Conservation (phyloP, 1,139 yeast species). For the Saccharomycopsis phalli region DNA sequence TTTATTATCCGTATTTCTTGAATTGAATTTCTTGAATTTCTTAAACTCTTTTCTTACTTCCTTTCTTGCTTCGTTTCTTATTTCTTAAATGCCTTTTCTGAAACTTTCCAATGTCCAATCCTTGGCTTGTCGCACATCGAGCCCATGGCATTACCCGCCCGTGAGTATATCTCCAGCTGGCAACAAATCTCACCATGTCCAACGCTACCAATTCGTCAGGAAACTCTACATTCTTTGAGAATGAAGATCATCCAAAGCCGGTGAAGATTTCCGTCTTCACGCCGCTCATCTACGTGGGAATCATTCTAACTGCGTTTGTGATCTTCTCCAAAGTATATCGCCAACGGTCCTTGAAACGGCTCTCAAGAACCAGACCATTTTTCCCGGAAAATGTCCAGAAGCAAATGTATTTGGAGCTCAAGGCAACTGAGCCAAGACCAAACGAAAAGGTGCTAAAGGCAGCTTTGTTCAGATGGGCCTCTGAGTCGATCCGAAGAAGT, state of each 20-base stretch:
- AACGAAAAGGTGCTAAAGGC: slow-evolving; percentile 81
- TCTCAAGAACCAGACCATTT: slow-evolving; percentile 57
- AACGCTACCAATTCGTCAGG: slow-evolving; percentile 1
- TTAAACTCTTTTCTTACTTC: too few relatives aligned
- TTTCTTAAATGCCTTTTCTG: too few relatives aligned
- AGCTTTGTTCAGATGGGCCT: slow-evolving; percentile 71
- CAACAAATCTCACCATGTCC: slow-evolving; percentile 3
- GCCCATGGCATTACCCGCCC: too few relatives aligned
- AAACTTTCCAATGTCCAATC: too few relatives aligned
- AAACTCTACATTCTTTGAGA: slow-evolving; percentile 6
- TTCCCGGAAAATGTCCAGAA: slow-evolving; percentile 62
- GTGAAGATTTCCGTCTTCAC: slow-evolving; percentile 67
- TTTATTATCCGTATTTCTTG: too few relatives aligned
- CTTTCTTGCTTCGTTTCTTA: too few relatives aligned
- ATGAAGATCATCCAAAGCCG: slow-evolving; percentile 23
- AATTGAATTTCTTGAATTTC: too few relatives aligned
- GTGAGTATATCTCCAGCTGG: too few relatives aligned
- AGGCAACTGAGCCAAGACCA: slow-evolving; percentile 48
- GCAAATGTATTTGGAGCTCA: slow-evolving; percentile 54
- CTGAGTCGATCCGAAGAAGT: slow-evolving; percentile 83
- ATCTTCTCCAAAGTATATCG: slow-evolving; percentile 70
- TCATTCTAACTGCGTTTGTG: slow-evolving; percentile 60
- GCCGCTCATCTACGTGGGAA: slow-evolving; percentile 71
- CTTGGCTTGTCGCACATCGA: too few relatives aligned
- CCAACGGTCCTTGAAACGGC: slow-evolving; percentile 43